These are phyloP conservation scores for Phoma sp. DNA, from an alignment of 2,329 filamentous ascomycete genomes.

Conservation along the genomic window DNA sequence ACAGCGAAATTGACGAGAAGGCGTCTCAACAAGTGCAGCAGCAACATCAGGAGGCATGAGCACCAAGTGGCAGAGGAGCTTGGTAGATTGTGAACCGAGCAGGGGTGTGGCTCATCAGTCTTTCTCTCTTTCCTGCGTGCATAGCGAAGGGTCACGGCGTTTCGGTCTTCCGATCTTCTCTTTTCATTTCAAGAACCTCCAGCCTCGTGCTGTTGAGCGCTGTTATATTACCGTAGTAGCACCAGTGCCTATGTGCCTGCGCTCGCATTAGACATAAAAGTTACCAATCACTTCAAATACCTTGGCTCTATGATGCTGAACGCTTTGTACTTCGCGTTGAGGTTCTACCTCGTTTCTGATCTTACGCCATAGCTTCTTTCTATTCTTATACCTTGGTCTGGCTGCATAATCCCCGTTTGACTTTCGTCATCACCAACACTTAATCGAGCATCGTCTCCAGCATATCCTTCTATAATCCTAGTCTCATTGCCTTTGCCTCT, in stretches of 20 bases:
- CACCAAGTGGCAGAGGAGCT: neutral
- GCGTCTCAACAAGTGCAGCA: constrained; percentile 20
- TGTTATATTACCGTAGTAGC: constrained; percentile 3
- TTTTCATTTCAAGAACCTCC: neutral
- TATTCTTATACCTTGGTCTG: no score
- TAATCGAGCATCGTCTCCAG: no score
- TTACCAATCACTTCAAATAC: neutral
- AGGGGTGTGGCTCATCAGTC: neutral
- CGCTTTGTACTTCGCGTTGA: no score
- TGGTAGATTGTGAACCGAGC: constrained; percentile 6
- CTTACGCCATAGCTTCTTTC: no score
- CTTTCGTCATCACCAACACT: no score
- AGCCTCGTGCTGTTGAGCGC: constrained; percentile 6
- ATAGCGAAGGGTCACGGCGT: constrained; percentile 17
- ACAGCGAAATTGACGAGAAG: constrained; percentile 34
- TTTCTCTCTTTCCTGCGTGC: constrained; percentile 17
- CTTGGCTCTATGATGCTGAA: neutral
- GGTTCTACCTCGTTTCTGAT: no score
- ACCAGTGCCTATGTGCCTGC: constrained; percentile 10
- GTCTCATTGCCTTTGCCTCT: no score
- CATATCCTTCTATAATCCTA: no score
- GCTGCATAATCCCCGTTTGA: no score
- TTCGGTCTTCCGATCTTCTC: neutral
- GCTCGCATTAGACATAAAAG: constrained; percentile 2
- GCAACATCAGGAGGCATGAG: constrained; percentile 16